Base-by-base conservation (phyloP, 1,284 basidiomycete species). In the Coriolopsis trogii region DNA sequence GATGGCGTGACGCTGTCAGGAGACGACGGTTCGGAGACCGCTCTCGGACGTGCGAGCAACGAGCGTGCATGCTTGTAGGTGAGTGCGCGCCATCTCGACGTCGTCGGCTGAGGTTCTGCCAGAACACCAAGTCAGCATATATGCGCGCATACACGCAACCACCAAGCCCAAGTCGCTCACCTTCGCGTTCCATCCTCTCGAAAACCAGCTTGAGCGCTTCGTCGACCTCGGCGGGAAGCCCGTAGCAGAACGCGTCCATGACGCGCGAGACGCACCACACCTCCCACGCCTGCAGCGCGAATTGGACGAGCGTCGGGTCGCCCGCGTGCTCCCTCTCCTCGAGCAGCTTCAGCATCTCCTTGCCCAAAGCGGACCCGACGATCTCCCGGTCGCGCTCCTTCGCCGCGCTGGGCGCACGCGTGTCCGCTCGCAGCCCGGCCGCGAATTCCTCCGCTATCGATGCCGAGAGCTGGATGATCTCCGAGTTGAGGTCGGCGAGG, bases 221-320 rank as follows among this genome's bases (percentile, higher is more conserved):
- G 51, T 73, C 69, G 1, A 71, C 63, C 18, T 72, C 66, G n/a
- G 53, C 37, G 2, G 70, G 65, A 12, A 70, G 62, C 18, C 72
- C 73, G 26, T 66, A 68, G 60, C 70, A 70, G 59, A 74, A 74
- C 23, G 67, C 50, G 41, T 70, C 64, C 42, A 75, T 63, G 13
- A 72, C 65, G 44, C 65, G 60, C 31, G 65, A 61, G 39, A 70
- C 67, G 47, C 70, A 73, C 54, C 61, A 65, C 8, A 73, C 70
- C 56, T 71, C 63, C 72, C 72, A 74, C 13, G 71, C 70, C 57
- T 75, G 73, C 36, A 75, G 56, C 8, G 73, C 73, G 47, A 72
- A 69, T 53, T 73, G 72, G 8, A 75, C 67, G 21, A 74, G 59
- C 20, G 68, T 73, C 25, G 71, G 69, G 51, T 73, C 72, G 15